Evolutionary conservation across 202 grass and related monocot genomes (phyloP), one percentile per base, ranked within the genome.

Genomic region (Dendrocalamus latiflorus): DNA sequence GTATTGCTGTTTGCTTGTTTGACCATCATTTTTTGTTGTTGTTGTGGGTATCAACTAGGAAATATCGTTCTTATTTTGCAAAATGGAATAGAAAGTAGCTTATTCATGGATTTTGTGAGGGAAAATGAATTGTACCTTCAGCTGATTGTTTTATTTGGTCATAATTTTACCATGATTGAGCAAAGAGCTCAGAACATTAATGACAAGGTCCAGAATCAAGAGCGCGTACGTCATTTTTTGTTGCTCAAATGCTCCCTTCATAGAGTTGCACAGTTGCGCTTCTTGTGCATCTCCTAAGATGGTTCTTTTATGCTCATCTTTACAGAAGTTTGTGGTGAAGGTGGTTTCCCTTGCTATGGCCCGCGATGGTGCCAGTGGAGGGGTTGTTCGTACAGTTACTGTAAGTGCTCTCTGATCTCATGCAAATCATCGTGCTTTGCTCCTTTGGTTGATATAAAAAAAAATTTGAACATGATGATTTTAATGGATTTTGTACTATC

Each of bases 361-460:
- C 16, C 89, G 96, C 44, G 96, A 99, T 79, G 96, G 96, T 83
- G 96, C 96, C 55, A 96, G 96, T 84, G 96, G 96, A 71, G 96
- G 96, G 30, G 93, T 95, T 90, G 93, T 95, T 51, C 96, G 93
- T 58, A 99, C 93, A 25, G 89, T 92, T 58, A 92, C 88, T 1
- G 96, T 95, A 78, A 93, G 96, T 89, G 14, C n/a, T 50, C 42
- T 66, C 13, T 47, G 36, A 22, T 85, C 26, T 87, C 48, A 25
- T 63, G 16, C 12, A 44, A 41, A 33, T 13, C 25, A 62, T 62
- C 22, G 26, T 74, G 39, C 50, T 81, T 48, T 3, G 9, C 80
- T 59, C 41, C 5, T 62, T 68, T 79, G 44, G 6, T 50, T 75
- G 18, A 43, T 39, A 67, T 33, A 21, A 8, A 38, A 14, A n/a